Evolutionary conservation across 352 stramenopile species (phyloP).

Genomic region (Phytophthora brassicae): DNA sequence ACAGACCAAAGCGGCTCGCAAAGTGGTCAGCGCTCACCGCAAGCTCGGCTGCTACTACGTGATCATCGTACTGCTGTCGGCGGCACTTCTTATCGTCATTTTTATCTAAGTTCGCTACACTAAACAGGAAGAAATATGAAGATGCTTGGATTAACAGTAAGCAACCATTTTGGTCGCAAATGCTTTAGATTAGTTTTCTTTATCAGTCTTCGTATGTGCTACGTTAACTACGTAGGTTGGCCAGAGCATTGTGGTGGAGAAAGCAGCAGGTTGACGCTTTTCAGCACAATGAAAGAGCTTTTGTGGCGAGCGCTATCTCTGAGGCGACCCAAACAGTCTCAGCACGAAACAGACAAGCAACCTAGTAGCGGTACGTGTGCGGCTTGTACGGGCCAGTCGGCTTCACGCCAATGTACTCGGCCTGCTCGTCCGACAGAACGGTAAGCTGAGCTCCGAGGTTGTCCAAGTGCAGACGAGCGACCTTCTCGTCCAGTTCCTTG

Average conservation of each 20-base stretch:
- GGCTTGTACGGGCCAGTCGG: conserved; percentile 96
- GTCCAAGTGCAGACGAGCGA: conserved; percentile 95
- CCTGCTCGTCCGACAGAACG: conserved; percentile 94
- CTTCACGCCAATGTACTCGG: conserved; percentile 97
- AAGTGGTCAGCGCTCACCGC: conserved; percentile 46
- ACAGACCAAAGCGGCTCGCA: conserved; percentile 55
- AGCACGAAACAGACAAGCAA: conserved; percentile 4
- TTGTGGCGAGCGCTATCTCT: conserved; percentile 21
- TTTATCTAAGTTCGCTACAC: conserved; percentile 40
- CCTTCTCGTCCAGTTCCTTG: conserved; percentile 99
- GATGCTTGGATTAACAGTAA: conserved; percentile 9
- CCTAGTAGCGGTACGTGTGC: conserved; percentile 98
- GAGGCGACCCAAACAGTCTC: conserved; percentile 18
- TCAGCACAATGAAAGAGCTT: conserved; percentile 42
- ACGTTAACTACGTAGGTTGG: conserved; percentile 14
- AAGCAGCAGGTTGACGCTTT: conserved; percentile 23
- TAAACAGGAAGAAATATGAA: neutral
- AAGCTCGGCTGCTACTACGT: conserved; percentile 61
- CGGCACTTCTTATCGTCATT: conserved; percentile 54
- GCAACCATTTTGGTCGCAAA: conserved; percentile 5
- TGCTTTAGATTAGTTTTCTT: conserved; percentile 27
- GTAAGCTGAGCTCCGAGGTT: conserved; percentile 97
- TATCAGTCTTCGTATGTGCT: conserved; percentile 6
- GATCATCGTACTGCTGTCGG: conserved; percentile 53
- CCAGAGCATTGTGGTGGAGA: conserved; percentile 39